phyloP scores from a whole-genome alignment of 148 eudicot genomes.

The Salicornia ramosissima region DNA sequence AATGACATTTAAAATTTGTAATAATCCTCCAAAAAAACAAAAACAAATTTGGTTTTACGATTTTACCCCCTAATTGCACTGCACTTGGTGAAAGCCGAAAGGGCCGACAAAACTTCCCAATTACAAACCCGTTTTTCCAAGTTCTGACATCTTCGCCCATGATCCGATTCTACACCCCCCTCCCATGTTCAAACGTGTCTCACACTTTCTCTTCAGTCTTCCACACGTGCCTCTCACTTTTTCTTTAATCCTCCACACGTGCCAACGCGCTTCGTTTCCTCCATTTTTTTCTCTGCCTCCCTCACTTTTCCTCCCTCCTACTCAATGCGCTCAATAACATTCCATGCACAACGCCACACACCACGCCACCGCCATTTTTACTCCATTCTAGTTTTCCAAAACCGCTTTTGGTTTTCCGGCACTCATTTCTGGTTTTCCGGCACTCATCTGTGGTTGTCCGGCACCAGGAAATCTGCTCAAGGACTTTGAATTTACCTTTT shows the following conservation, averaged over 20 bases:
- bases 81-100: too few relatives aligned
- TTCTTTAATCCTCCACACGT: slow-evolving; percentile 16
- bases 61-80: too few relatives aligned
- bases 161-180: slow-evolving; percentile 14
- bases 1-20: too few relatives aligned
- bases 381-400: background rate
- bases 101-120: slow-evolving; percentile 4
- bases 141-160: slow-evolving; percentile 3
- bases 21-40: too few relatives aligned
- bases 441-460: too few relatives aligned
- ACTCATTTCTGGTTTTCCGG: slow-evolving; percentile 17
- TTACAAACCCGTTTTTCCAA: background rate
- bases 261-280: background rate
- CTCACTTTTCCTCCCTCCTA: background rate
- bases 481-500: too few relatives aligned
- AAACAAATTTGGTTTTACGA: too few relatives aligned
- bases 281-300: background rate
- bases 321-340: background rate
- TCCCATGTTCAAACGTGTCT: slow-evolving; percentile 20
- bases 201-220: slow-evolving; percentile 6
- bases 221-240: slow-evolving; percentile 11
- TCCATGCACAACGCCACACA: slow-evolving; percentile 13
- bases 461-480: too few relatives aligned
- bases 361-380: background rate
- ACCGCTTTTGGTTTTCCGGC: slow-evolving; percentile 26